Percentiles rank a stretch among this genome's conserved stretches.
Evolutionary conservation across 2,329 filamentous ascomycete species (phyloP).

Genomic region (Fusarium sp.): DNA sequence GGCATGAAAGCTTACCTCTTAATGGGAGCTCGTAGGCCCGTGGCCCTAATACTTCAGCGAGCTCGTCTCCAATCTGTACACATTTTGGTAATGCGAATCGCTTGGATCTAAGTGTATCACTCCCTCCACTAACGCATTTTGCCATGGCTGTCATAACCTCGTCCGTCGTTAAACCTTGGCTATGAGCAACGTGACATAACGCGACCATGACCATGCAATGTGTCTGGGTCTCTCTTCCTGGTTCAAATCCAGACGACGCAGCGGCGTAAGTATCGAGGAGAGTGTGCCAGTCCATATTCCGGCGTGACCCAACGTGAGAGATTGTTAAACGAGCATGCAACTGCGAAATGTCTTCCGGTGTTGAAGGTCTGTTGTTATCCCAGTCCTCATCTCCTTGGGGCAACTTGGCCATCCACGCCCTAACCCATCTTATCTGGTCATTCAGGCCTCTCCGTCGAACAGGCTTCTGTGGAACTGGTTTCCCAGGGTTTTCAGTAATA

Average conservation of each 20-base stretch:
- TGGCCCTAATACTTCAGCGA: slow-evolving; percentile 39
- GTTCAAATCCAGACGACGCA: slow-evolving; percentile 38
- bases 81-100: slow-evolving; percentile 44
- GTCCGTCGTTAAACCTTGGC: slow-evolving; percentile 36
- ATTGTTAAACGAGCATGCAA: slow-evolving; percentile 38
- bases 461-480: slow-evolving; percentile 40
- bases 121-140: slow-evolving; percentile 43
- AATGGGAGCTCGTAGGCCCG: slow-evolving; percentile 44
- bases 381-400: slow-evolving; percentile 45
- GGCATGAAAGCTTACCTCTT: slow-evolving; percentile 38
- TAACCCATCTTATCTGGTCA: slow-evolving; percentile 44
- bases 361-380: slow-evolving; percentile 43
- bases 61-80: slow-evolving; percentile 44
- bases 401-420: slow-evolving; percentile 43
- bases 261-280: slow-evolving; percentile 42
- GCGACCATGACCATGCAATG: slow-evolving; percentile 46
- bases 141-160: slow-evolving; percentile 40
- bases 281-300: slow-evolving; percentile 41
- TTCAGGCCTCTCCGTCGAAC: slow-evolving; percentile 42
- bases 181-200: slow-evolving; percentile 41
- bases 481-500: slow-evolving; percentile 43
- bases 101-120: slow-evolving; percentile 43
- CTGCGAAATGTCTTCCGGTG: slow-evolving; percentile 35
- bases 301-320: slow-evolving; percentile 34
- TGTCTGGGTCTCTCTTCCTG: slow-evolving; percentile 40